Evolutionary conservation across 2,329 filamentous ascomycete genomes (phyloP), one percentile per base, ranked within the genome.

Genomic region (Beauveria pseudobassiana): DNA sequence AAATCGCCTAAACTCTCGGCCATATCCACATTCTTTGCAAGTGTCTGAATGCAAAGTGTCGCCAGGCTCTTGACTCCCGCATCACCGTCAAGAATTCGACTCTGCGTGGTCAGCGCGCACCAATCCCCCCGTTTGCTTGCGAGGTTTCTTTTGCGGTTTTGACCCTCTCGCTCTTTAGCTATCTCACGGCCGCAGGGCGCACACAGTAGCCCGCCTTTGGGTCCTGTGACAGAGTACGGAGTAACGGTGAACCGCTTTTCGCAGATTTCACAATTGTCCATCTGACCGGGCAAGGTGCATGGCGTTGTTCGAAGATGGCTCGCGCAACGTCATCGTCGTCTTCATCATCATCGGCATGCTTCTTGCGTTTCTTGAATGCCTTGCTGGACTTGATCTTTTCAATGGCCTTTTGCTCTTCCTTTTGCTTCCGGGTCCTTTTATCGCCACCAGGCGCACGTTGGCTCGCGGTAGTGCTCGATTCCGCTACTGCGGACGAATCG

Each of bases 181-280:
- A 89, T 74, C 64, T 90, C 84, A 68, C 89, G 92, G 24, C 90
- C 89, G 69, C 93, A 98, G 24, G 89, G 86, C 3, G 82, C 81
- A 71, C 93, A 98, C 1, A 97, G 79, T n/a, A 98, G 78, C 18
- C 91, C 91, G 4, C 93, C 93, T n/a, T 88, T 81, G 0, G 90
- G 89, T 0, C 90, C 91, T 30, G 87, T 83, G 66, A 91, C 88
- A 64, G 89, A 92, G 76, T 97, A 97, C 0, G 91, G 83, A 0
- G 93, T 97, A 50, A 98, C 93, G 0, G 91, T 96, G 70, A 98
- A 98, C 43, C 92, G 87, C 72, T 95, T 96, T 49, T 83, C 81
- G 73, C 93, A 98, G 3, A 87, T 77, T 64, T 90, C 91, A 71
- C 93, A 98, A 66, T 96, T 93, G 65, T 90, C 91, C 70, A 93